A percentile compares a stretch with the other conserved stretches of the same genome.
These are phyloP conservation scores for Vitis hybrid DNA, from an alignment of 177 flowering plant genomes.

Conservation along the genomic window DNA sequence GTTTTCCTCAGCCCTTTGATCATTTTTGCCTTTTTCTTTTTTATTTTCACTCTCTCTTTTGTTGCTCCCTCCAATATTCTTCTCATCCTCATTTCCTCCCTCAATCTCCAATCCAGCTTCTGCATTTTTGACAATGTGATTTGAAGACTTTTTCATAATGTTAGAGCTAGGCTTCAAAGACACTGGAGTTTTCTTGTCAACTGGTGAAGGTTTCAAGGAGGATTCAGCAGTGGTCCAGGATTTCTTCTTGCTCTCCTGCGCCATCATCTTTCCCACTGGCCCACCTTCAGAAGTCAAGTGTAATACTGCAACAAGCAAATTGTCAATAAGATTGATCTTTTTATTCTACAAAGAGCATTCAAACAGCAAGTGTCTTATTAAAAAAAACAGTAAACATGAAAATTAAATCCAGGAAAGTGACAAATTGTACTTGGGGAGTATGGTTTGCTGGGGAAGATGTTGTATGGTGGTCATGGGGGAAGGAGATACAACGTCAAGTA, in stretches of 20 bases:
- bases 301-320: no score
- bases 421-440: no score
- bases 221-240: conserved; percentile 18
- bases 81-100: not conserved
- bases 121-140: conserved; percentile 9
- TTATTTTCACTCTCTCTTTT: not conserved
- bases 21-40: conserved; percentile 8
- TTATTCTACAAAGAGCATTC: no score
- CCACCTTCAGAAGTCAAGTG: no score
- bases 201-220: conserved; percentile 15
- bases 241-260: conserved; percentile 5
- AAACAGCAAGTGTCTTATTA: no score
- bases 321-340: no score
- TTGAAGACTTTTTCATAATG: conserved; percentile 28
- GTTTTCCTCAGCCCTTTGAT: conserved; percentile 24
- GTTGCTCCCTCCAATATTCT: not conserved
- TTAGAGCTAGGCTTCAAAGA: conserved; percentile 34
- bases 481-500: no score
- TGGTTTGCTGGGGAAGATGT: no score
- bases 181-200: conserved; percentile 23
- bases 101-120: conserved; percentile 3
- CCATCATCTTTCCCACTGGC: no score
- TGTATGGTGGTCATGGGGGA: no score
- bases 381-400: no score
- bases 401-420: no score